Conservation (phyloP, 2,329 filamentous ascomycete species). For the Exophiala lecanii-corni region DNA sequence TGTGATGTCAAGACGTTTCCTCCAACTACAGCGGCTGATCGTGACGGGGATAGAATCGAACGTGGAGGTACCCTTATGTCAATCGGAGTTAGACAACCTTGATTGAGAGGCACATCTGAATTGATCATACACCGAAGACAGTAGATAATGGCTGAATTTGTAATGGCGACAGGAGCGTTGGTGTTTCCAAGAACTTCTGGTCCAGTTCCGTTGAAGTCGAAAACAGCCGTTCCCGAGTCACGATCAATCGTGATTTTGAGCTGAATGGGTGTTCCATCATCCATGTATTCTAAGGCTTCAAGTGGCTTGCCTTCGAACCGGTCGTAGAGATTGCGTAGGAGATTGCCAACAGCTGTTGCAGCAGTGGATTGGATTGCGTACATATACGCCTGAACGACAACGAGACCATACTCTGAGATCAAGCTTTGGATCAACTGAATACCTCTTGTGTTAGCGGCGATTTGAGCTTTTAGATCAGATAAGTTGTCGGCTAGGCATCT, state of each 20-base stretch:
- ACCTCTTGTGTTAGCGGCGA: constrained; percentile 42
- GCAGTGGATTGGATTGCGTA: constrained; percentile 35
- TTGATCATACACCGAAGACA: constrained; percentile 28
- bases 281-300: constrained; percentile 36
- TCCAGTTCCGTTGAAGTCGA: constrained; percentile 41
- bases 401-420: constrained; percentile 33
- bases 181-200: constrained; percentile 32
- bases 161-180: constrained; percentile 38
- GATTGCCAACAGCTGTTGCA: constrained; percentile 31
- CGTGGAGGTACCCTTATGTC: constrained; percentile 26
- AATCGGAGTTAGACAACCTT: constrained; percentile 30
- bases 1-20: constrained; percentile 30
- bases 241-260: constrained; percentile 33
- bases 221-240: constrained; percentile 31
- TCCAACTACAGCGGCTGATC: constrained; percentile 26
- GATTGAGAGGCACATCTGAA: constrained; percentile 32
- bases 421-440: constrained; percentile 33
- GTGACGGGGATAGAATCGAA: constrained; percentile 31
- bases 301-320: constrained; percentile 25
- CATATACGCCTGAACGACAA: constrained; percentile 39
- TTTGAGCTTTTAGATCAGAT: constrained; percentile 43
- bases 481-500: constrained; percentile 39
- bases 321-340: constrained; percentile 26
- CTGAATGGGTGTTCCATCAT: constrained; percentile 36
- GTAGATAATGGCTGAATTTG: constrained; percentile 35